Conservation (phyloP, 169 alveolate species). For the Cryptosporidium bovis region DNA sequence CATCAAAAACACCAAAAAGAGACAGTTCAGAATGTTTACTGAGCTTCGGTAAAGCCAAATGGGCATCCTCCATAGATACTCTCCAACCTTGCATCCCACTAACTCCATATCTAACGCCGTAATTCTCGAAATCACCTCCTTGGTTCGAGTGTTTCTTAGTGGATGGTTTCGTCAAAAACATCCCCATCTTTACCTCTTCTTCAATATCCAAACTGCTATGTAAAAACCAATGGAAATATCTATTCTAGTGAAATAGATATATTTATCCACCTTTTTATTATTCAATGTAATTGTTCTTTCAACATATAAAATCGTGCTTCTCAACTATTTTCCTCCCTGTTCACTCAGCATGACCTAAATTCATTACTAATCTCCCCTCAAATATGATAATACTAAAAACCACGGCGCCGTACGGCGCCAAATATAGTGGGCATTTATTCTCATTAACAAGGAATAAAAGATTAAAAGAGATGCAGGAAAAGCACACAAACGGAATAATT, state of each 20-base stretch:
- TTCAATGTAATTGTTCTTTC: background rate
- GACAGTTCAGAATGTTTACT: slow-evolving; percentile 76
- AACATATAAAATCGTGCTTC: background rate
- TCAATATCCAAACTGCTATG: background rate
- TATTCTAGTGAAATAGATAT: slow-evolving; percentile 10
- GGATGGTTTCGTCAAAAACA: slow-evolving; percentile 89
- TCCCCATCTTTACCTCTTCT: slow-evolving; percentile 87
- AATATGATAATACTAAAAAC: slow-evolving; percentile 3
- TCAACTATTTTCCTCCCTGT: background rate
- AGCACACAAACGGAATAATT: no score
- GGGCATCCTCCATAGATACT: slow-evolving; percentile 95
- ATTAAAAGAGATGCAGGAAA: background rate
- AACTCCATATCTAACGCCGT: slow-evolving; percentile 86
- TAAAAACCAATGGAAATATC: slow-evolving; percentile 6
- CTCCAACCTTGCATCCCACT: slow-evolving; percentile 97
- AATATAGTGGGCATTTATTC: slow-evolving; percentile 44
- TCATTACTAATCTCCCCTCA: slow-evolving; percentile 53
- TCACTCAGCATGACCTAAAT: slow-evolving; percentile 11
- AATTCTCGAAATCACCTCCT: slow-evolving; percentile 85
- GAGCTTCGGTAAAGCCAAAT: slow-evolving; percentile 81
- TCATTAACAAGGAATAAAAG: background rate
- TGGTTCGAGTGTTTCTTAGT: slow-evolving; percentile 85
- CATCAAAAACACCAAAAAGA: slow-evolving; percentile 97
- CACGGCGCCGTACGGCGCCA: slow-evolving; percentile 34
- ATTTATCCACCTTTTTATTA: background rate